Conservation (phyloP, 805 yeast species). For the Saccharomycopsis sp. region DNA sequence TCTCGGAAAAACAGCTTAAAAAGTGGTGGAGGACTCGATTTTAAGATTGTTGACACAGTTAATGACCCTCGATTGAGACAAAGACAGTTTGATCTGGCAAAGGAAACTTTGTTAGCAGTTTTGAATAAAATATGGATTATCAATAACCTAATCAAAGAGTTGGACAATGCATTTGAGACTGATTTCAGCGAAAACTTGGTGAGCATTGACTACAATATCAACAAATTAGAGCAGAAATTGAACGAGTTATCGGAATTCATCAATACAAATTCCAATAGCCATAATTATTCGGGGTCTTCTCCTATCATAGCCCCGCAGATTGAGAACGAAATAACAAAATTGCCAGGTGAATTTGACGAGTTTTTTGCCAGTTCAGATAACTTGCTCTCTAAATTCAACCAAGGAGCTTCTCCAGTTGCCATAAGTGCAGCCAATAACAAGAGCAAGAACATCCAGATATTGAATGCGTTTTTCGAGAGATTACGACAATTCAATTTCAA, state of each 20-base stretch:
- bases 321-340: neutral
- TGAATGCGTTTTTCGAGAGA: neutral
- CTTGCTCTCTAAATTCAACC: neutral
- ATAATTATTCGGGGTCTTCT: neutral
- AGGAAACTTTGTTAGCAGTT: conserved; percentile 6
- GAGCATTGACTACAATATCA: conserved; percentile 12
- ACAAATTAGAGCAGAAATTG: conserved; percentile 11
- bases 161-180: conserved; percentile 10
- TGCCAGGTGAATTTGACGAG: neutral
- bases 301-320: neutral
- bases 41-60: neutral
- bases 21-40: neutral
- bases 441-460: neutral
- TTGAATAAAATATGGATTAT: conserved; percentile 20
- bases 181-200: conserved; percentile 8
- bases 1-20: neutral
- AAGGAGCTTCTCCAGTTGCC: neutral
- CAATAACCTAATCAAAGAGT: conserved; percentile 12
- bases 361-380: neutral
- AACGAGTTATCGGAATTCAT: conserved; percentile 7
- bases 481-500: neutral
- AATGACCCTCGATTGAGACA: neutral
- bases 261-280: conserved; percentile 1
- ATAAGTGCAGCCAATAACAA: neutral
- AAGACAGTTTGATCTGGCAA: neutral